These are phyloP conservation scores for Dothistroma pini DNA, from an alignment of 2,329 filamentous ascomycete species.

Conservation along the genomic window DNA sequence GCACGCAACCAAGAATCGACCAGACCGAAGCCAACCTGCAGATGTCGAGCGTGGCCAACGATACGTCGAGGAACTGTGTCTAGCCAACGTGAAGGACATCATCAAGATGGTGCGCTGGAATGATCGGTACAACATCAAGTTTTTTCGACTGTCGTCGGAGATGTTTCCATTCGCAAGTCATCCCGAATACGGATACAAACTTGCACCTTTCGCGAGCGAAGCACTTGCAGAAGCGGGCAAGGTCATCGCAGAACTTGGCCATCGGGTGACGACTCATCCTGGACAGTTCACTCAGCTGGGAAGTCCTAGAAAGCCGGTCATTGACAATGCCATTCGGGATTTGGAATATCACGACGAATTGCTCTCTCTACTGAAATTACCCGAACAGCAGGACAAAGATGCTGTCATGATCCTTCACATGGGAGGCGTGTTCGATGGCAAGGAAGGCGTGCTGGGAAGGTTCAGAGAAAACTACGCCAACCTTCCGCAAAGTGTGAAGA, in stretches of 20 bases:
- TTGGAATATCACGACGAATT: conserved; percentile 86
- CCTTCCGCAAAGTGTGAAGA: conserved; percentile 68
- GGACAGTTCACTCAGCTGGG: conserved; percentile 91
- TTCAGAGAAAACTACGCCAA: conserved; percentile 71
- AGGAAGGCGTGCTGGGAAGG: conserved; percentile 69
- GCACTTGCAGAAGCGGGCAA: conserved; percentile 71
- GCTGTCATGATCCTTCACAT: conserved; percentile 95
- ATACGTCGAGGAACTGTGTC: conserved; percentile 72
- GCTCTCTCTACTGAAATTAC: conserved; percentile 70
- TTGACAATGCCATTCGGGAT: conserved; percentile 73
- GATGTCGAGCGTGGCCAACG: conserved; percentile 63
- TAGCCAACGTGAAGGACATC: conserved; percentile 80
- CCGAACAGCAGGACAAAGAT: conserved; percentile 73
- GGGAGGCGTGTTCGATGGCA: conserved; percentile 87
- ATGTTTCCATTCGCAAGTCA: conserved; percentile 98
- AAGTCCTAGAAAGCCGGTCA: conserved; percentile 73
- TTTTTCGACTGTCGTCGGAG: conserved; percentile 87
- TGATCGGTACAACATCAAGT: conserved; percentile 84
- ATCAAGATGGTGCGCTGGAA: conserved; percentile 89
- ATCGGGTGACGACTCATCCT: conserved; percentile 85
- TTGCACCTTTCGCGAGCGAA: conserved; percentile 78
- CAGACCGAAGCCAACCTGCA: conserved; percentile 67
- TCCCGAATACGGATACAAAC: conserved; percentile 76
- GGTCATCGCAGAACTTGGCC: conserved; percentile 72
- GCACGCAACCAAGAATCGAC: conserved; percentile 80